A percentile compares a stretch with the other conserved stretches of the same genome.
These are phyloP conservation scores for Flaveria brownii DNA, from an alignment of 129 eudicot species.

Conservation along the genomic window DNA sequence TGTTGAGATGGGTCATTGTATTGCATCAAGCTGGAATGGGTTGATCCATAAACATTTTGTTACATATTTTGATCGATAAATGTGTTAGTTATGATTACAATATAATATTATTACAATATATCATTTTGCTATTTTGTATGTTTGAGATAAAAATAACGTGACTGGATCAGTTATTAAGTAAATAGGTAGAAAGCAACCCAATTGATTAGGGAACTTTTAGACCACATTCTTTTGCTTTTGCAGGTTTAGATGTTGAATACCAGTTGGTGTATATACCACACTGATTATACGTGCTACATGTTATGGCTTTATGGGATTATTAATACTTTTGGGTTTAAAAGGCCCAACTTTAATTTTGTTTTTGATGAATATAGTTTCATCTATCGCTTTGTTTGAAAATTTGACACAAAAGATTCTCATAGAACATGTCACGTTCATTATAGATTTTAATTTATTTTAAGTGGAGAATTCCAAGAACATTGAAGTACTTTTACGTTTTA, in stretches of 20 bases:
- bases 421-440: too few species aligned
- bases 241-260: slow-evolving; percentile 15
- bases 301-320: slow-evolving; percentile 19
- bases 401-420: slow-evolving; percentile 15
- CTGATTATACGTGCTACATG: slow-evolving; percentile 1
- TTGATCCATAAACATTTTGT: not conserved
- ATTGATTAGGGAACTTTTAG: not conserved
- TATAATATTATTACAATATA: too few species aligned
- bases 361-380: not conserved
- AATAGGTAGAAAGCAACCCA: not conserved
- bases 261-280: not conserved
- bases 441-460: too few species aligned
- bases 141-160: not conserved
- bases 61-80: not conserved
- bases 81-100: not conserved
- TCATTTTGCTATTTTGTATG: not conserved
- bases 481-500: too few species aligned
- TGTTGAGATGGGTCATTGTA: not conserved
- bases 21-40: not conserved
- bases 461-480: too few species aligned
- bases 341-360: not conserved
- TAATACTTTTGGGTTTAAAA: not conserved
- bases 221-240: slow-evolving; percentile 21
- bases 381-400: not conserved
- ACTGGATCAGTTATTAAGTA: not conserved